Base-by-base conservation (phyloP, 2,329 filamentous ascomycete species). In the Penicillium sp. region DNA sequence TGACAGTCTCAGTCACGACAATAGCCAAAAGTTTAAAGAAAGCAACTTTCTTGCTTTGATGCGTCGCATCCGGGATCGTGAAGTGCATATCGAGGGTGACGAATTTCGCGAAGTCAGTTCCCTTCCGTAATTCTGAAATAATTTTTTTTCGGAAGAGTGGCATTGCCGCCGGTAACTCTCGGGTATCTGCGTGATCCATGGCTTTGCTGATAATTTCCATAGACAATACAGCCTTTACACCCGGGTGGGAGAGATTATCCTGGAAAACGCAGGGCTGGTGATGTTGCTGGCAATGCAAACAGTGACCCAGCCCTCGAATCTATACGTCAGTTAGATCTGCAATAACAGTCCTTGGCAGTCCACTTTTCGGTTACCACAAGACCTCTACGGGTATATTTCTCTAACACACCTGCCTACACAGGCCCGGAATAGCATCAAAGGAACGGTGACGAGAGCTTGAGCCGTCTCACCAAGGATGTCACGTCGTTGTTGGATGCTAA, bases 31-130 rank as follows among this genome's bases (percentile, higher is more conserved):
- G 67, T 94, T 94, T 71, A 83, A 85, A 64, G 84, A 91, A 66
- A 92, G 89, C 62, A 83, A 83, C 58, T 95, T 95, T 66, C 74
- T 93, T 0, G 79, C 82, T 3, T 76, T 95, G 47, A 94, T 95
- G 90, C 83, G 88, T 26, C 82, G 83, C 58, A 82, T 94, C 55
- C 82, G 87, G 52, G 85, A 90, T 66, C 79, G 82, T 55, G 86
- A 94, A 73, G 84, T 91, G 14, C 81, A 82, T 49, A 84, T 94
- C 38, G 81, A 89, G 62, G 88, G 86, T 42, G 86, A 90, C 67
- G 82, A 75, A 64, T 75, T 76, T 63, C 72, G 71, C 66, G 71
- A 75, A 74, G 74, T 76, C 70, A 75, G 73, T 76, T 72, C 67
- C 68, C 70, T 68, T 70, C 69, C 71, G 67, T 75, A 67, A 72